Evolutionary conservation across 2,329 filamentous ascomycete species (phyloP), one percentile per base, ranked within the genome.

Genomic region (Penicillium janthinellum): DNA sequence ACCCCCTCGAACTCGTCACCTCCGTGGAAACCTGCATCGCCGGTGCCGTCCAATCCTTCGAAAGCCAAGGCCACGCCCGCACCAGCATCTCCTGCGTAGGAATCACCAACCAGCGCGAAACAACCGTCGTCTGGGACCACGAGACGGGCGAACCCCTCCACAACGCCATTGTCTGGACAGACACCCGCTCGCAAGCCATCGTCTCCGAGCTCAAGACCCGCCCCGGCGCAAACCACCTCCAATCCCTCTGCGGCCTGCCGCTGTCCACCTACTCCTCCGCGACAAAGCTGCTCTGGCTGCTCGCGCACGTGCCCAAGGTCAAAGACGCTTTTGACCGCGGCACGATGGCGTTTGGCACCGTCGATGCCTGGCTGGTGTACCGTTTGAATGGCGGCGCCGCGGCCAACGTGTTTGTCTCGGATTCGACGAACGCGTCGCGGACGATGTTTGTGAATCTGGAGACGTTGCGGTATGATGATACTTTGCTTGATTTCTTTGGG

Each of bases 401-500:
- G 49, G 85, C 83, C 48, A 85, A 89, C 60, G 77, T 95, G 42
- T 90, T 91, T 74, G 91, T 96, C 60, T 94, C 92, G 0, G 92
- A 96, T 75, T 86, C 88, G 48, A 92, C 90, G 60, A 96, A 96
- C 75, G 92, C 92, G 11, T 93, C 90, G 56, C 84, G 92, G 68
- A 96, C 92, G 56, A 96, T 96, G 92, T 95, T 96, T 76, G 92
- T 96, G 87, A 92, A 96, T 76, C 81, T 96, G 53, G 83, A 87
- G 68, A 92, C 87, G 2, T 82, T 92, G 57, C 76, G 90, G 67
- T 96, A 96, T 75, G 91, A 94, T 72, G 86, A 91, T 59, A 82
- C 82, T 38, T 83, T 96, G 15, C 81, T 96, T 11, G 79, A 86
- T 52, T 96, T 96, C 78, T 96, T 96, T 75, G 86, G 85, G 39